Evolutionary conservation across 1,284 basidiomycete genomes (phyloP).

Genomic region (Entoloma clypeatum): DNA sequence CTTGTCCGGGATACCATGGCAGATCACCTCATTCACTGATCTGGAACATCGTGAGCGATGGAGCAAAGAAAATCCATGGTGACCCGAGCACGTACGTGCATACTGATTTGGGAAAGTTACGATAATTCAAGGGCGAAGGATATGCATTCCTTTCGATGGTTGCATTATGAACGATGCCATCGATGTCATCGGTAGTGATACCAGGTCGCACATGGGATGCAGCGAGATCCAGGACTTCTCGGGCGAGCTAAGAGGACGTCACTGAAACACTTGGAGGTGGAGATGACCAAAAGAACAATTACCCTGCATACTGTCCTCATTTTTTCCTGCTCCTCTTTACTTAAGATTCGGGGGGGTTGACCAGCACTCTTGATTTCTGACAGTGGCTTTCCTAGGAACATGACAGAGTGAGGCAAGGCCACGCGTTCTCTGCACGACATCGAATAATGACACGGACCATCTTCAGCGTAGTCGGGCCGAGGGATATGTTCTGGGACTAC

Average conservation of each 20-base stretch:
- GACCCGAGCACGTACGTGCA: constrained; percentile 72
- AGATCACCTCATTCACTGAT: constrained; percentile 94
- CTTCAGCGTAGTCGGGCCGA: constrained; percentile 76
- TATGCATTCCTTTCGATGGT: constrained; percentile 90
- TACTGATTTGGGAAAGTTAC: constrained; percentile 91
- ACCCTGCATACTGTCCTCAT: constrained; percentile 78
- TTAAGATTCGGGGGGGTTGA: constrained; percentile 64
- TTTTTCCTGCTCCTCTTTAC: constrained; percentile 66
- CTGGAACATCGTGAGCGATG: constrained; percentile 33
- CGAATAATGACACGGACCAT: constrained; percentile 47
- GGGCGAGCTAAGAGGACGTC: constrained; percentile 56
- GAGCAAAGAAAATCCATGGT: constrained; percentile 1
- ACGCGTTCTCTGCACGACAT: constrained; percentile 16
- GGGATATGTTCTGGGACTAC: constrained; percentile 70
- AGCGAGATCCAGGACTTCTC: constrained; percentile 90
- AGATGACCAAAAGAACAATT: constrained; percentile 7
- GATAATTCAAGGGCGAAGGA: constrained; percentile 93
- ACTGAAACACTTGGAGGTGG: not conserved
- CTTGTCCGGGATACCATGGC: constrained; percentile 94
- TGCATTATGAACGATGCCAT: constrained; percentile 93
- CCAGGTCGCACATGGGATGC: constrained; percentile 85
- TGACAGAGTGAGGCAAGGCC: constrained; percentile 8
- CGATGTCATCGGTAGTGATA: constrained; percentile 93
- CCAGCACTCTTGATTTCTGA: constrained; percentile 56
- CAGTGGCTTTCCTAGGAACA: constrained; percentile 51